phyloP scores from a whole-genome alignment of 2,329 filamentous ascomycete genomes.

The Akanthomyces uredinophilus region DNA sequence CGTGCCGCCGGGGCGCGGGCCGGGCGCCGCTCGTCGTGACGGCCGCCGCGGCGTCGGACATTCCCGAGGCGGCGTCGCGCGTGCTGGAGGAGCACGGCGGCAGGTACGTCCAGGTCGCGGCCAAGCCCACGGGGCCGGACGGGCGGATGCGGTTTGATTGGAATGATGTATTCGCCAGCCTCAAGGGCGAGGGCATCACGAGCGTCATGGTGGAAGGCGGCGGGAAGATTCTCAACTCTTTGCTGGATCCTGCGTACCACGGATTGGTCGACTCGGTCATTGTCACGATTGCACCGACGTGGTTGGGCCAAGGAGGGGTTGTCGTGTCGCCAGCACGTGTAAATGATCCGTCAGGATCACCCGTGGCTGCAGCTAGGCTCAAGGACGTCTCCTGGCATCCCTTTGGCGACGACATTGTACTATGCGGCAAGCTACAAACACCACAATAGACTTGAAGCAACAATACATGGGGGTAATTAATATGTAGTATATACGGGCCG shows the following conservation, averaged over 20 bases:
- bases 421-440: slow-evolving; percentile 59
- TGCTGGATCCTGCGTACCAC: slow-evolving; percentile 60
- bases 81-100: slow-evolving; percentile 48
- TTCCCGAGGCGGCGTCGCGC: slow-evolving; percentile 37
- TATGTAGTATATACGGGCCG: neutral
- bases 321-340: slow-evolving; percentile 65
- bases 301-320: slow-evolving; percentile 80
- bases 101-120: slow-evolving; percentile 41
- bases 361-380: slow-evolving; percentile 59
- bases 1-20: slow-evolving; percentile 62
- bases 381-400: slow-evolving; percentile 67
- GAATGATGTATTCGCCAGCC: slow-evolving; percentile 54
- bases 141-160: slow-evolving; percentile 52
- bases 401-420: slow-evolving; percentile 75
- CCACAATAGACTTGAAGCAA: neutral
- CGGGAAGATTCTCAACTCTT: slow-evolving; percentile 71
- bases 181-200: slow-evolving; percentile 56
- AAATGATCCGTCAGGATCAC: slow-evolving; percentile 42
- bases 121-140: slow-evolving; percentile 21
- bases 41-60: slow-evolving; percentile 35
- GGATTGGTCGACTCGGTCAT: slow-evolving; percentile 71
- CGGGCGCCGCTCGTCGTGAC: slow-evolving; percentile 70
- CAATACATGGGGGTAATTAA: neutral
- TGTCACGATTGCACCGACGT: slow-evolving; percentile 83
- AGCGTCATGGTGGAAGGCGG: slow-evolving; percentile 95